Evolutionary conservation across 1,139 yeast genomes (phyloP).

Genomic region (Candida sp.): DNA sequence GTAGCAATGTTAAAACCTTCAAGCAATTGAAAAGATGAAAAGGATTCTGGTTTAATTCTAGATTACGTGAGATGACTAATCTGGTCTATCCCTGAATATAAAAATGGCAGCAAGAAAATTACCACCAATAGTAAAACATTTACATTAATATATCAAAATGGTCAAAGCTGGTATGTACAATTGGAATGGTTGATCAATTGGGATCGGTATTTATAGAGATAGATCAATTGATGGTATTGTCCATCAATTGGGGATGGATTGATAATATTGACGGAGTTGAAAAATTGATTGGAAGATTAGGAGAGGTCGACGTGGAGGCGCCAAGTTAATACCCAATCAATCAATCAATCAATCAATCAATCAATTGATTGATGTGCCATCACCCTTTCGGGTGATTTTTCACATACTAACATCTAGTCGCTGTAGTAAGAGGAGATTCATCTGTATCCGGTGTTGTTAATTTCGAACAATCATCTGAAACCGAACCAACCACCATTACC

Average conservation of each 20-base stretch:
- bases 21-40: neutral
- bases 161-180: conserved; percentile 33
- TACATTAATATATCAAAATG: conserved; percentile 15
- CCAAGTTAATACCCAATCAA: no score
- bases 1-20: no score
- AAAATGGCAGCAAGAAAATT: neutral
- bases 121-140: no score
- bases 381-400: no score
- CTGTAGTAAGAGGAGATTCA: conserved; percentile 94
- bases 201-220: neutral
- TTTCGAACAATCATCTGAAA: conserved; percentile 79
- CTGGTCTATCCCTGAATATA: neutral
- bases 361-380: neutral
- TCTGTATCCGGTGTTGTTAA: conserved; percentile 81
- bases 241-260: no score
- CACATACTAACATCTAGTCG: conserved; percentile 51
- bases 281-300: no score
- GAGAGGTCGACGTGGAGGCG: no score
- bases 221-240: neutral
- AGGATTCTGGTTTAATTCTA: neutral
- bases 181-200: neutral
- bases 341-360: neutral
- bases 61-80: neutral
- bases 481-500: conserved; percentile 77
- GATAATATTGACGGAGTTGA: no score